Conservation (phyloP, 2,329 filamentous ascomycete genomes). For the Fragosphaeria purpurea region DNA sequence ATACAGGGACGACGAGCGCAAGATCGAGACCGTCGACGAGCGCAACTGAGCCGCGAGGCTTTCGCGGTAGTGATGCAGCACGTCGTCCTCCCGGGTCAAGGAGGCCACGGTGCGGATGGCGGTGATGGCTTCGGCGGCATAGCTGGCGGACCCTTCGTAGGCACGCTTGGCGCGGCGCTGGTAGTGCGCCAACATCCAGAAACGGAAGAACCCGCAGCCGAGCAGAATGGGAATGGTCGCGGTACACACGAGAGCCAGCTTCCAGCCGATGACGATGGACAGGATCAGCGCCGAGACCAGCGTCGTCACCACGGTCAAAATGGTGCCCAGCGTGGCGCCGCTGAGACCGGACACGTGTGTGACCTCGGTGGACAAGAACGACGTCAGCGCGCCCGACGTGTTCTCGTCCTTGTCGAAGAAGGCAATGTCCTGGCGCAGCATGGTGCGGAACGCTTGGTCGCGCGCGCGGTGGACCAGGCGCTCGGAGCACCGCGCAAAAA, state of each 20-base stretch:
- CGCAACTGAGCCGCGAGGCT: conserved; percentile 58
- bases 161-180: conserved; percentile 68
- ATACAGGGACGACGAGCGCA: conserved; percentile 70
- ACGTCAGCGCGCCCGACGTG: conserved; percentile 77
- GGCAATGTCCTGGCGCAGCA: conserved; percentile 84
- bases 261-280: conserved; percentile 31
- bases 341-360: conserved; percentile 82
- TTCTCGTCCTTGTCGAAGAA: conserved; percentile 91
- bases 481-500: conserved; percentile 82
- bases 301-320: conserved; percentile 72
- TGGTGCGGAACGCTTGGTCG: conserved; percentile 70
- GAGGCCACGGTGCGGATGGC: conserved; percentile 90
- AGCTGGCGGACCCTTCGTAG: conserved; percentile 72
- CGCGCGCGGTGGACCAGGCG: conserved; percentile 73
- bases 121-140: conserved; percentile 86
- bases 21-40: conserved; percentile 59
- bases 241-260: conserved; percentile 32
- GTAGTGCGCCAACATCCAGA: conserved; percentile 61
- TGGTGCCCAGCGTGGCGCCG: conserved; percentile 76
- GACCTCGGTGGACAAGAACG: conserved; percentile 80
- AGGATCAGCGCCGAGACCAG: conserved; percentile 59
- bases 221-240: conserved; percentile 30
- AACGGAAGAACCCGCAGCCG: conserved; percentile 35
- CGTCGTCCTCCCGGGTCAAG: conserved; percentile 76
- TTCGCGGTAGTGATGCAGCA: conserved; percentile 59